Percentiles rank a stretch among this genome's conserved stretches.
Conservation (phyloP, 1,284 basidiomycete genomes). For the Cryptococcus maquisensis region DNA sequence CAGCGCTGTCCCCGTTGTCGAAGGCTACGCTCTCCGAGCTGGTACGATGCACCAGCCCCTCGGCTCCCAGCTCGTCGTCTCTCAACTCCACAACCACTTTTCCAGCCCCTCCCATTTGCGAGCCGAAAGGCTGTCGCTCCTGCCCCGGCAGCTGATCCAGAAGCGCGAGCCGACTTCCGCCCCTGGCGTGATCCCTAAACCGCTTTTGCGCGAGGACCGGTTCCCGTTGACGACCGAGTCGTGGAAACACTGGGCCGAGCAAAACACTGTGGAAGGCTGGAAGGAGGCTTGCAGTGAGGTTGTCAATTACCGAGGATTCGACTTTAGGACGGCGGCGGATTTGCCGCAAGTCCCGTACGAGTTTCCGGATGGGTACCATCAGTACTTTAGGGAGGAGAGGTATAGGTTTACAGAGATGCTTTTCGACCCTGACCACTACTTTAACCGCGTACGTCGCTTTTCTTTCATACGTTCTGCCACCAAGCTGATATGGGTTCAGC, state of each 20-base stretch:
- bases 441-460: slow-evolving; percentile 59
- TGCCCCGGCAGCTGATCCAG: slow-evolving; percentile 78
- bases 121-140: slow-evolving; percentile 32
- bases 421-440: slow-evolving; percentile 73
- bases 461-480: neutral
- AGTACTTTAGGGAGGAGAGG: slow-evolving; percentile 77
- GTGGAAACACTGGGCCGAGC: slow-evolving; percentile 79
- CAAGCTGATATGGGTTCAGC: slow-evolving; percentile 4
- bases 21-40: slow-evolving; percentile 96
- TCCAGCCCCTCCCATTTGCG: slow-evolving; percentile 26
- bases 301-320: slow-evolving; percentile 38
- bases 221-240: slow-evolving; percentile 66
- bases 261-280: slow-evolving; percentile 86
- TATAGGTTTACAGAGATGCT: slow-evolving; percentile 83
- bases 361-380: slow-evolving; percentile 91
- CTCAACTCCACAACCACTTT: slow-evolving; percentile 45
- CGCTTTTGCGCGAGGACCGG: slow-evolving; percentile 69
- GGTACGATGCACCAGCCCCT: slow-evolving; percentile 56
- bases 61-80: slow-evolving; percentile 40
- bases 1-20: slow-evolving; percentile 91
- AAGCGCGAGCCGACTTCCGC: slow-evolving; percentile 64
- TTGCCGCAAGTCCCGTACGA: slow-evolving; percentile 61
- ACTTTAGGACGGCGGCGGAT: slow-evolving; percentile 32
- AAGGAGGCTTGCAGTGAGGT: slow-evolving; percentile 83
- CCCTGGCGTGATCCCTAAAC: slow-evolving; percentile 61